Conservation (phyloP, 2,329 filamentous ascomycete species). For the Aspergillus versicolor region DNA sequence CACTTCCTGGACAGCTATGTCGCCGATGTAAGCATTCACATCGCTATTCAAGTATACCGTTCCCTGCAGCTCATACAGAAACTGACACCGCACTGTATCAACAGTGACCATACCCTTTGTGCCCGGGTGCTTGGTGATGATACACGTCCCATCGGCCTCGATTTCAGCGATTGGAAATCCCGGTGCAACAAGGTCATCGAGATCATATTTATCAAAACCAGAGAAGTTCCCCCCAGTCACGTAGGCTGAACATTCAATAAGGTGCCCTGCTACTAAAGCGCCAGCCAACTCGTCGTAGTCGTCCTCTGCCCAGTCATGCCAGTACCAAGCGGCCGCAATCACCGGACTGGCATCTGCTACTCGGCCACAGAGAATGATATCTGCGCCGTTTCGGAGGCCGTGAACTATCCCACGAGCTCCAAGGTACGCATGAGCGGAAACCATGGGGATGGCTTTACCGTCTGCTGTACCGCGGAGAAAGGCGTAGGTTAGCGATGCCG, state of each 20-base stretch:
- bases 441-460: conserved; percentile 46
- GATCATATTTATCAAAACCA: conserved; percentile 43
- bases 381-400: conserved; percentile 44
- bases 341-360: conserved; percentile 54
- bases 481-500: conserved; percentile 38
- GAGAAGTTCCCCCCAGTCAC: conserved; percentile 57
- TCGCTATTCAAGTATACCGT: conserved; percentile 50
- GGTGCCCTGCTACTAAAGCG: conserved; percentile 52
- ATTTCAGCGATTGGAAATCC: conserved; percentile 54
- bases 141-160: conserved; percentile 43
- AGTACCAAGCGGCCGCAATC: conserved; percentile 58
- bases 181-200: conserved; percentile 45
- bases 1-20: conserved; percentile 38
- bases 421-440: conserved; percentile 49
- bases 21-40: conserved; percentile 44
- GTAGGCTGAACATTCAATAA: conserved; percentile 57
- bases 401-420: conserved; percentile 51
- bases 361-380: conserved; percentile 52
- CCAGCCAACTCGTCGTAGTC: conserved; percentile 53
- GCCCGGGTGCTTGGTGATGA: conserved; percentile 51
- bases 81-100: conserved; percentile 47
- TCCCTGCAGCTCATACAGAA: conserved; percentile 52
- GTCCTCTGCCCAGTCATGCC: conserved; percentile 52
- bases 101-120: conserved; percentile 44
- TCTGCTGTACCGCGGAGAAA: conserved; percentile 34